These are phyloP conservation scores for Beauveria pseudobassiana DNA, from an alignment of 2,329 filamentous ascomycete species.

Conservation along the genomic window DNA sequence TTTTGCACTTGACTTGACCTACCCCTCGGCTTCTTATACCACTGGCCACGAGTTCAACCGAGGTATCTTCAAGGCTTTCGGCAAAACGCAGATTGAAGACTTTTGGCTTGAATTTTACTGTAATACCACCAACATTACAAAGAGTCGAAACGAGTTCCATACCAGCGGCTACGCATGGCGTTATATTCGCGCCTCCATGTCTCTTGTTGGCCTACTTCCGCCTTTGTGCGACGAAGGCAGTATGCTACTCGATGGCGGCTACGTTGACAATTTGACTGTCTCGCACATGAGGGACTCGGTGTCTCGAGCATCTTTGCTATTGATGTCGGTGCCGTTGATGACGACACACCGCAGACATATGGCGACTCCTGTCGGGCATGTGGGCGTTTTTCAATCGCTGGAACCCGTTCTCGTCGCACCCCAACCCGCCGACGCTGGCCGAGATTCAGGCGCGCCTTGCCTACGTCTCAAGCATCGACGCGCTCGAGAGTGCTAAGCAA, in stretches of 20 bases:
- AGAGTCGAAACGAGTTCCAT: slow-evolving; percentile 85
- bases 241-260: slow-evolving; percentile 94
- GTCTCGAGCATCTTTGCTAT: slow-evolving; percentile 93
- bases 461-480: slow-evolving; percentile 92
- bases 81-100: slow-evolving; percentile 94
- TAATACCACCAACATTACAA: slow-evolving; percentile 98
- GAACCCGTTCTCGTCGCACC: slow-evolving; percentile 85
- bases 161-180: slow-evolving; percentile 96
- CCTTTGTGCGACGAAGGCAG: slow-evolving; percentile 94
- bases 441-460: slow-evolving; percentile 94
- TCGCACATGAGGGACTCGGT: slow-evolving; percentile 94
- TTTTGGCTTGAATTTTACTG: slow-evolving; percentile 99
- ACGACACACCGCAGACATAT: slow-evolving; percentile 84
- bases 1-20: slow-evolving; percentile 93
- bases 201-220: slow-evolving; percentile 82
- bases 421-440: slow-evolving; percentile 88
- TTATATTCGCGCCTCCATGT: slow-evolving; percentile 95
- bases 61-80: slow-evolving; percentile 97
- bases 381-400: slow-evolving; percentile 95
- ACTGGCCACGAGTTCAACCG: slow-evolving; percentile 98
- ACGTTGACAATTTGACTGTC: slow-evolving; percentile 94
- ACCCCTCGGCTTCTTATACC: slow-evolving; percentile 93
- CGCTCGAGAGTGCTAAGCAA: slow-evolving; percentile 89
- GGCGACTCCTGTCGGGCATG: slow-evolving; percentile 92
- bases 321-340: slow-evolving; percentile 87